A percentile compares a stretch with the other conserved stretches of the same genome.
These are phyloP conservation scores for Pelargonium australe DNA, from an alignment of 441 rosid species.

Conservation along the genomic window DNA sequence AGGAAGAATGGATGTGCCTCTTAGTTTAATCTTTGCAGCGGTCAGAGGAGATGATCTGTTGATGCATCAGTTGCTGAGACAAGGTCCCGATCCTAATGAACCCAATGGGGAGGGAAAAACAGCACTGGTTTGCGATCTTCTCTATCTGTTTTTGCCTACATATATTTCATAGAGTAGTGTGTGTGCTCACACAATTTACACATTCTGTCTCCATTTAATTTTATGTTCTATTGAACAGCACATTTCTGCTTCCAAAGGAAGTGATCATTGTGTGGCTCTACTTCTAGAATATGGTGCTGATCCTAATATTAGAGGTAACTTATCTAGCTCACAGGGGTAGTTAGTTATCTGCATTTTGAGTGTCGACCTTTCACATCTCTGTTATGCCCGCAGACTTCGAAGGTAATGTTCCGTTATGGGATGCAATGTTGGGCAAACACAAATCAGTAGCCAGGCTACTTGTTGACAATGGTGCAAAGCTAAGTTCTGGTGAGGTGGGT, in stretches of 20 bases:
- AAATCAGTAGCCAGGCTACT: slow-evolving; percentile 46
- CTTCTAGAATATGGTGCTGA: slow-evolving; percentile 71
- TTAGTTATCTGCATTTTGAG: neutral
- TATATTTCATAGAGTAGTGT: neutral
- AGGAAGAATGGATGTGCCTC: slow-evolving; percentile 73
- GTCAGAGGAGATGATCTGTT: slow-evolving; percentile 69
- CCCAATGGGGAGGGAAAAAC: slow-evolving; percentile 53
- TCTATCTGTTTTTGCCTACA: neutral
- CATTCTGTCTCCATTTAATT: slow-evolving; percentile 4
- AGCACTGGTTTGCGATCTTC: slow-evolving; percentile 44
- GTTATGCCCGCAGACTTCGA: slow-evolving; percentile 51
- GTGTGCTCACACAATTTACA: too few species aligned
- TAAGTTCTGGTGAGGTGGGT: slow-evolving; percentile 50
- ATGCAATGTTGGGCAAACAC: slow-evolving; percentile 65
- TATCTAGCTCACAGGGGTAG: neutral
- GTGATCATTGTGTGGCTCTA: slow-evolving; percentile 49
- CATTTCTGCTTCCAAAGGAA: slow-evolving; percentile 69
- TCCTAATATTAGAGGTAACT: slow-evolving; percentile 64
- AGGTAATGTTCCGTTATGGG: slow-evolving; percentile 82
- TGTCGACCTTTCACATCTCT: neutral
- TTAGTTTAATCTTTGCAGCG: slow-evolving; percentile 66
- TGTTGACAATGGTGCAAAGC: slow-evolving; percentile 52
- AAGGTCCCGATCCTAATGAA: slow-evolving; percentile 65
- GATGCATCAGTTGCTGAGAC: slow-evolving; percentile 60
- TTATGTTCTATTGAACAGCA: slow-evolving; percentile 43